These are phyloP conservation scores for Diplotaxis tenuifolia DNA, from an alignment of 345 rosid species.

Conservation along the genomic window DNA sequence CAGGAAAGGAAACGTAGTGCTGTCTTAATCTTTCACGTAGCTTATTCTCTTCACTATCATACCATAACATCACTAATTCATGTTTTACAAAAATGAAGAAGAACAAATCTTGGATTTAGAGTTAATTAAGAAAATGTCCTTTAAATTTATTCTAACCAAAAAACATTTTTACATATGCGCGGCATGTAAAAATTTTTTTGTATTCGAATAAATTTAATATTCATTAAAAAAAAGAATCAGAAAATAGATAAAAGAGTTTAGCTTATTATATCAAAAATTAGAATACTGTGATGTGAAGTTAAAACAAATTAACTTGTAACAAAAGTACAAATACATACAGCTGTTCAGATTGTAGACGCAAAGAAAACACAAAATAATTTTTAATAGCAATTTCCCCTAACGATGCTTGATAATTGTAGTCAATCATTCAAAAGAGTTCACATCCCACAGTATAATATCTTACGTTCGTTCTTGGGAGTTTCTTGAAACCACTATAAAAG, in stretches of 20 bases:
- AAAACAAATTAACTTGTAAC: background rate
- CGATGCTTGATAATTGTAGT: background rate
- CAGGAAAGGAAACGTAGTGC: background rate
- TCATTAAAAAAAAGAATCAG: too few relatives aligned
- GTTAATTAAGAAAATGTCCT: background rate
- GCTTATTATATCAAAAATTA: background rate
- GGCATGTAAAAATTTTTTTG: too few relatives aligned
- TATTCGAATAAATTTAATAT: too few relatives aligned
- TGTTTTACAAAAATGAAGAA: background rate
- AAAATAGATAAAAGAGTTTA: too few relatives aligned
- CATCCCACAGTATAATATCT: constrained; percentile 9
- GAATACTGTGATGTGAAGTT: background rate
- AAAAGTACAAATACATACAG: background rate
- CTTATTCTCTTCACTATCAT: background rate
- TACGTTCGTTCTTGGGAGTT: constrained; percentile 1
- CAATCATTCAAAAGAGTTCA: background rate
- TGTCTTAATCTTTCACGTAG: background rate
- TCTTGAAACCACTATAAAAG: constrained; percentile 31
- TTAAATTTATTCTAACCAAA: background rate
- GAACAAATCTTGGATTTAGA: background rate
- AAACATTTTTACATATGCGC: too few relatives aligned
- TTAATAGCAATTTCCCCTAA: background rate
- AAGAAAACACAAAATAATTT: background rate
- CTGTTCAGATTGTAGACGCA: background rate
- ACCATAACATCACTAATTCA: background rate